These are phyloP conservation scores for Orychophragmus violaceus DNA, from an alignment of 345 rosid genomes.

Conservation along the genomic window DNA sequence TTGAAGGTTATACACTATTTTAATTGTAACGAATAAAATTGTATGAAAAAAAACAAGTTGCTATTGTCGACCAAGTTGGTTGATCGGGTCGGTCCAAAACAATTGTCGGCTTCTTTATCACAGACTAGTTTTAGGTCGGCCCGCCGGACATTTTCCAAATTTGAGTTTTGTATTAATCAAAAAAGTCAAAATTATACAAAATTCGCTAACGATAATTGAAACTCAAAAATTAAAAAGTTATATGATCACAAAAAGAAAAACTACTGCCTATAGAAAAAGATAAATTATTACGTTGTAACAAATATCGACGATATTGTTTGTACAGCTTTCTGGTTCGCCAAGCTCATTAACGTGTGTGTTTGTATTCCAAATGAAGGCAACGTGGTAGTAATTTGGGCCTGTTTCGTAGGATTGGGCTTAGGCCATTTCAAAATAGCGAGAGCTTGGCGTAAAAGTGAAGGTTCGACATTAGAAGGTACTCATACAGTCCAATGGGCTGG, in stretches of 20 bases:
- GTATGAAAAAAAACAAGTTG: background rate
- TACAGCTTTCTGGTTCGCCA: background rate
- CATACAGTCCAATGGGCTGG: background rate
- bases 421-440: background rate
- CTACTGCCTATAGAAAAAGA: background rate
- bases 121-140: background rate
- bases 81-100: background rate
- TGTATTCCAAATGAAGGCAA: background rate
- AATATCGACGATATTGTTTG: no score
- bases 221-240: background rate
- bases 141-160: background rate
- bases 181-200: background rate
- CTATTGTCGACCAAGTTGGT: background rate
- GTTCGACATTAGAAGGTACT: background rate
- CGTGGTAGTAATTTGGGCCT: background rate
- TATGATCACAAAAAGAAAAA: no score
- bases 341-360: background rate
- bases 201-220: background rate
- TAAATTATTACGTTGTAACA: no score
- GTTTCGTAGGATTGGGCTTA: background rate
- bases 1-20: background rate
- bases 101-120: background rate
- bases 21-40: background rate
- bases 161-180: background rate
- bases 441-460: background rate